Base-by-base conservation (phyloP, 2,329 filamentous ascomycete species). In the Colletotrichum spinosum region DNA sequence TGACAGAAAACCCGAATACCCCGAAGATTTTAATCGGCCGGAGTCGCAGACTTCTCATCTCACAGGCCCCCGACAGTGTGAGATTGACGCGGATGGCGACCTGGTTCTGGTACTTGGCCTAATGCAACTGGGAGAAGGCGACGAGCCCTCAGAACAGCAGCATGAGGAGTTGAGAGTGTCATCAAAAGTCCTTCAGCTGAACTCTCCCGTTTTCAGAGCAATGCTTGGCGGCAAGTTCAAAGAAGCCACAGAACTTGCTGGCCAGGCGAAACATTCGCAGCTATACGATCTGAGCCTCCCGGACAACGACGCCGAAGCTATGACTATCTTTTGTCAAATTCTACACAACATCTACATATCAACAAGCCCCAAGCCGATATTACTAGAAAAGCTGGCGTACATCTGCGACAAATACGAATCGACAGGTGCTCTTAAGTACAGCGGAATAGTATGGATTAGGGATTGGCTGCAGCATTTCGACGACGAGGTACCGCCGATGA, bases 291-390 rank as follows among this genome's bases (percentile, higher is more conserved):
- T 62, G 41, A 37, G 62, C 3, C 68, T 75, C 12, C 72, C 71
- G 0, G 72, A 76, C 6, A 76, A 79, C 53, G 68, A 78, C 53
- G 60, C 72, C 0, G 68, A 71, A 1, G 72, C 73, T 1, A 73
- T 80, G 63, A 51, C 60, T 1, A 67, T 77, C 2, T 33, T 79
- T 8, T 71, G 79, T 57, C 69, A 70, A 25, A 72, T 79, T 7
- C 72, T 74, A 3, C 76, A 78, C 55, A 73, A 72, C 45, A 33
- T 64, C 1, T 61, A 69, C n/a, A 67, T 79, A 2, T 72, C 71
- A 2, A n/a, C 59, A 17, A 59, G 39, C 25, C 34, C 79, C 2
- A 58, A 59, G 5, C 72, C 76, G 8, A 6, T 51, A 1, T 60
- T 71, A 9, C 67, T 78, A 2, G 69, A 75, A 2, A 65, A 70